Base-by-base conservation (phyloP, 2,329 filamentous ascomycete species). In the Fusarium coffeatum region DNA sequence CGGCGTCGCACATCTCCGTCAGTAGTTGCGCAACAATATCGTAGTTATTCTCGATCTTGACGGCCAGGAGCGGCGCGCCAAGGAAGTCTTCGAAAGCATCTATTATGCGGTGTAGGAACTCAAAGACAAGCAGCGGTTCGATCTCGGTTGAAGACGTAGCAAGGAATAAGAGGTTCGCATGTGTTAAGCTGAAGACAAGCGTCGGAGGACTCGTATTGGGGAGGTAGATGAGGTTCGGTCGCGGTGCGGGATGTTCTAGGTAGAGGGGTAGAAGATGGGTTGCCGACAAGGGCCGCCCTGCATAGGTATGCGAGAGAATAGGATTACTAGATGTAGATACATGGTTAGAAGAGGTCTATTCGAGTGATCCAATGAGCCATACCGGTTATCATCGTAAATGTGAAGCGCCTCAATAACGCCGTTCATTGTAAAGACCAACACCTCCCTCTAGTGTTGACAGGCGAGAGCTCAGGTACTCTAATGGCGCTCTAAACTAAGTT, bases 331-430 rank as follows among this genome's bases (percentile, higher is more conserved):
- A 22, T 5, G 72, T 42, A 51, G 28, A 49, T 23, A 5, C 18
- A 25, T n/a, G 40, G 68, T 75, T 59, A 80, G 78, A 74, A 48
- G 15, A 23, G 53, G 40, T 49, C 32, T 37, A 43, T 23, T 20
- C 13, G 7, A 16, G 30, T 37, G 20, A 48, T 18, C 47, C 8
- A 28, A 59, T 10, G 40, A 28, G 42, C 53, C 20, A 54, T 84
- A 97, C 94, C 94, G 93, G 83, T 94, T 90, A 85, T 98, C 94
- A 88, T 98, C 94, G 81, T 92, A 98, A 79, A 99, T 94, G 85
- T 98, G 95, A 77, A 99, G 86, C 79, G 95, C 96, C 85, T 98
- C 95, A 78, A 99, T 92, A 78, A 92, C 89, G 83, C 93, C 90
- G 83, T 88, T 93, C 92, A 94, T 95, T 79, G 81, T 90, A 80